phyloP scores from a whole-genome alignment of 164 flowering plant species.

The Umbellularia californica region DNA sequence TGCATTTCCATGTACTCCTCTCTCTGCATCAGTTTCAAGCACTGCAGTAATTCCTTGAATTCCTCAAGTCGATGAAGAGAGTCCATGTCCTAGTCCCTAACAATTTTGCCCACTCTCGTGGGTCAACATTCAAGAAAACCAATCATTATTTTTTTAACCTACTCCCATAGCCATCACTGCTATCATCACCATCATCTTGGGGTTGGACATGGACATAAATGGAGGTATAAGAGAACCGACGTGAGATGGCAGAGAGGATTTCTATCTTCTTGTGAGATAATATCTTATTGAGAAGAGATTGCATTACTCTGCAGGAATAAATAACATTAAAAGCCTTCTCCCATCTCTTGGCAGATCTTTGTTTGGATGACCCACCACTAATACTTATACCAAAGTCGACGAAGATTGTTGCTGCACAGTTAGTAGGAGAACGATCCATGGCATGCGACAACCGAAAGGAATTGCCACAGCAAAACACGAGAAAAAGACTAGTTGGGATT shows the following conservation, averaged over 20 bases:
- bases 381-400: too few relatives aligned
- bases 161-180: not conserved
- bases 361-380: not conserved
- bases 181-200: not conserved
- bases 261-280: constrained; percentile 5
- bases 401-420: too few relatives aligned
- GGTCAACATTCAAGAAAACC: constrained; percentile 9
- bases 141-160: too few relatives aligned
- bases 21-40: too few relatives aligned
- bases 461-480: too few relatives aligned
- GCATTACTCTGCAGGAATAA: constrained; percentile 2
- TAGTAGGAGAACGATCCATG: too few relatives aligned
- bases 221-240: not conserved
- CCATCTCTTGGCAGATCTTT: not conserved
- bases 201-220: constrained; percentile 6
- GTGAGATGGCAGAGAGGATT: not conserved
- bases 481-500: too few relatives aligned
- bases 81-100: constrained; percentile 27
- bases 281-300: constrained; percentile 29
- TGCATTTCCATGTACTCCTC: too few relatives aligned
- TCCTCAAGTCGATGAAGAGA: not conserved
- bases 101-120: constrained; percentile 25
- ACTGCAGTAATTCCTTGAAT: too few relatives aligned
- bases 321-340: not conserved
- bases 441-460: too few relatives aligned